Base-by-base conservation (phyloP, 176 grass and related monocot genomes). In the Paspalum vaginatum region DNA sequence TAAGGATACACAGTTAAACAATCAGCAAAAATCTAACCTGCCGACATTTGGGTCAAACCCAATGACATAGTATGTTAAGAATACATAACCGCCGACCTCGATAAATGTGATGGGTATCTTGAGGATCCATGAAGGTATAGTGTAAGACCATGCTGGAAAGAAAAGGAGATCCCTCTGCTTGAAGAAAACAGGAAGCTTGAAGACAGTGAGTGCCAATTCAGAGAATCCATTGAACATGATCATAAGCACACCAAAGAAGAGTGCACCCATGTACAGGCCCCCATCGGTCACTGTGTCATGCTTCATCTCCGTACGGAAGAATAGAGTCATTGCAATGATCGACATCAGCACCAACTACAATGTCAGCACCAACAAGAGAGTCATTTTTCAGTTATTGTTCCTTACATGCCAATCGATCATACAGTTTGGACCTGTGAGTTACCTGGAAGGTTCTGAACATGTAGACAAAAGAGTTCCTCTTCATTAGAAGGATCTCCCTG, bases 391-490 rank as follows among this genome's bases (percentile, higher is more conserved):
- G 13, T 22, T 44, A 20, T 13, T 41, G 39, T 78, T 40, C 8
- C 24, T 65, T 22, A 55, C 45, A 41, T 41, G n/a, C 7, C 15
- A 73, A 52, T 37, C 8, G 16, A 58, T 59, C 63, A n/a, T 37
- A 44, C 26, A 26, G 15, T 85, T 81, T 57, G 40, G 38, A 44
- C 8, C 44, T 48, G 44, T 39, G 7, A 48, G 12, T 85, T 65
- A 94, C 95, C 88, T 94, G 95, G 79, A 84, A 68, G 45, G 54
- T 65, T 85, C 89, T 92, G 68, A 98, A 98, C 9, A 98, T 70
- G 59, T 98, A 98, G 70, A 98, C 90, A 27, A 98, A 98, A 41
- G 92, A 98, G 67, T 98, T 95, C 84, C 95, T 92, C 75, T 95
- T 98, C 95, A 98, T 94, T 17, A 98, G 90, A 49, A 98, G 87